phyloP scores from a whole-genome alignment of 2,329 filamentous ascomycete species.

The Didymella lethalis region DNA sequence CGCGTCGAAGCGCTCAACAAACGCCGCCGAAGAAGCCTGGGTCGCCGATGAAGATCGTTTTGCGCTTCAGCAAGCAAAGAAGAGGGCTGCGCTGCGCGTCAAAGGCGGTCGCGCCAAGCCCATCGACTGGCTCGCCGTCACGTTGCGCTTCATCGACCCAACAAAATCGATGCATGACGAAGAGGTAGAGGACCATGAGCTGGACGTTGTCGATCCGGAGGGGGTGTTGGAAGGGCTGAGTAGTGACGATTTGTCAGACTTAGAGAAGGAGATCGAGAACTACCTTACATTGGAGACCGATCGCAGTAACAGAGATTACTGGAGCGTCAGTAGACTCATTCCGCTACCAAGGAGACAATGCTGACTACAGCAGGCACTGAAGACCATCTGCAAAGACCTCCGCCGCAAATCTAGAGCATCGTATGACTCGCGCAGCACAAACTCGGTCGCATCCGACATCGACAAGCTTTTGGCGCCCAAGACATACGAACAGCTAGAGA shows the following conservation, averaged over 20 bases:
- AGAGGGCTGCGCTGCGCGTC: conserved; percentile 94
- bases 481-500: conserved; percentile 83
- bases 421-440: conserved; percentile 77
- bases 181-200: conserved; percentile 75
- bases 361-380: conserved; percentile 68
- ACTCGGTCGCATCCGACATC: conserved; percentile 84
- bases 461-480: conserved; percentile 88
- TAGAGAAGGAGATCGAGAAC: conserved; percentile 82
- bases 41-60: conserved; percentile 96
- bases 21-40: conserved; percentile 67
- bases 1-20: conserved; percentile 53
- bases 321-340: conserved; percentile 65
- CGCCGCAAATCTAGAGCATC: conserved; percentile 69
- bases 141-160: conserved; percentile 84
- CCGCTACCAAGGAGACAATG: conserved; percentile 18
- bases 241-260: conserved; percentile 71
- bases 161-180: conserved; percentile 83
- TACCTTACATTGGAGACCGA: conserved; percentile 85
- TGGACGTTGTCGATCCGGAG: conserved; percentile 81
- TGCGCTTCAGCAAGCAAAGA: conserved; percentile 95
- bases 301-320: conserved; percentile 81
- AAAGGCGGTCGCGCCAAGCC: conserved; percentile 89
- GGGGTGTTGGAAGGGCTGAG: conserved; percentile 79
- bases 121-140: conserved; percentile 93
- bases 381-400: conserved; percentile 80